Evolutionary conservation across 306 rosid species (phyloP).

Genomic region (Ceratonia siliqua): DNA sequence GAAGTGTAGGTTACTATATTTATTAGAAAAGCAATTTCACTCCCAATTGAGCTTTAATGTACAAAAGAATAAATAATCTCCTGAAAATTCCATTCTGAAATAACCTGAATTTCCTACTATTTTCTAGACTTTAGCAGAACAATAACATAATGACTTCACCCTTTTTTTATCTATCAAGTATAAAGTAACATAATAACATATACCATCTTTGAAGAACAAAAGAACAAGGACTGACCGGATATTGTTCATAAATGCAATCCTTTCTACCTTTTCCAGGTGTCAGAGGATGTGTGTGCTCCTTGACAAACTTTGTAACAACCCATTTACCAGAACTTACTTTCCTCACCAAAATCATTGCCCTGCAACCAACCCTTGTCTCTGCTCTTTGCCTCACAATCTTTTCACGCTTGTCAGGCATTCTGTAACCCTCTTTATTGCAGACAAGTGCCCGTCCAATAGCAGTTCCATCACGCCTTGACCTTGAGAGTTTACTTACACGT

Average conservation of each 20-base stretch:
- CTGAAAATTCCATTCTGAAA: slow-evolving; percentile 5
- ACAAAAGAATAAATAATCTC: not conserved
- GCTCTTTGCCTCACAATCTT: slow-evolving; percentile 93
- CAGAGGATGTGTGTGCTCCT: slow-evolving; percentile 87
- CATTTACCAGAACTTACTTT: slow-evolving; percentile 85
- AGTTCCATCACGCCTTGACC: slow-evolving; percentile 94
- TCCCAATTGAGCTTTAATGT: slow-evolving; percentile 10
- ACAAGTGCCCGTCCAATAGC: slow-evolving; percentile 95
- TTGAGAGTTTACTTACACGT: slow-evolving; percentile 95
- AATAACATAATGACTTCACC: slow-evolving; percentile 3
- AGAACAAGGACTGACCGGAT: slow-evolving; percentile 69
- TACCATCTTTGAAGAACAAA: slow-evolving; percentile 14
- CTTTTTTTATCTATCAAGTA: not conserved
- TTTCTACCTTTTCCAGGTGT: slow-evolving; percentile 81
- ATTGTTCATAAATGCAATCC: slow-evolving; percentile 81
- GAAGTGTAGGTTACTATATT: not conserved
- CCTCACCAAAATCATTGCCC: slow-evolving; percentile 94
- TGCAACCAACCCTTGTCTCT: slow-evolving; percentile 95
- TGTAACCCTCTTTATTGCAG: slow-evolving; percentile 95
- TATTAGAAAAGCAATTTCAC: not conserved
- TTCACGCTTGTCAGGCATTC: slow-evolving; percentile 97
- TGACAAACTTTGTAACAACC: slow-evolving; percentile 79
- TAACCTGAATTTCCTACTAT: not conserved
- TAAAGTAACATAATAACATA: slow-evolving; percentile 1
- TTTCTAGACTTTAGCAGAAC: not conserved